Conservation (phyloP, 2,329 filamentous ascomycete genomes). For the Moelleriella libera region DNA sequence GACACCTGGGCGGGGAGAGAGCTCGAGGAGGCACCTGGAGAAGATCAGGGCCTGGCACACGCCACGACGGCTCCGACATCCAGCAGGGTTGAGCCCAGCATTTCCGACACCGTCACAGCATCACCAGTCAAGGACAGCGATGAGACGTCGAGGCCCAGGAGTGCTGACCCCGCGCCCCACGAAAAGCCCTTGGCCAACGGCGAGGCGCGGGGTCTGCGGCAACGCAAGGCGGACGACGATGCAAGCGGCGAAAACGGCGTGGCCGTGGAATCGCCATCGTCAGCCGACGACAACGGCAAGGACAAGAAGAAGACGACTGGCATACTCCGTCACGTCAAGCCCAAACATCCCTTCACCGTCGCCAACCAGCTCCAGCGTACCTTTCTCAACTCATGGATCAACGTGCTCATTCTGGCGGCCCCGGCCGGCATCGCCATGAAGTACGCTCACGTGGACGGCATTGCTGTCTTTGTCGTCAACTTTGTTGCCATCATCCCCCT, state of each 20-base stretch:
- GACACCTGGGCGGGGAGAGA: slow-evolving; percentile 20
- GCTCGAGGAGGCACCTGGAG: slow-evolving; percentile 15
- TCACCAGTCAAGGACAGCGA: slow-evolving; percentile 7
- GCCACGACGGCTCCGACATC: slow-evolving; percentile 17
- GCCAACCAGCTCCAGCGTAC: slow-evolving; percentile 59
- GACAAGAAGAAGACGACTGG: slow-evolving; percentile 12
- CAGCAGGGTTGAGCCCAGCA: slow-evolving; percentile 7
- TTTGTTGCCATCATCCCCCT: slow-evolving; percentile 88
- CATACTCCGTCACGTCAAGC: slow-evolving; percentile 30
- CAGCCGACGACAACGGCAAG: slow-evolving; percentile 8
- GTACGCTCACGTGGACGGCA: slow-evolving; percentile 42
- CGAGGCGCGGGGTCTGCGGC: slow-evolving; percentile 10
- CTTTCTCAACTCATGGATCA: slow-evolving; percentile 74
- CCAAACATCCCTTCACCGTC: slow-evolving; percentile 41
- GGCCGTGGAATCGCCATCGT: background rate
- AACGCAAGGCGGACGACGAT: slow-evolving; percentile 15
- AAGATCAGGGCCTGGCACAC: slow-evolving; percentile 19
- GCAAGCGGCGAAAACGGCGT: slow-evolving; percentile 4
- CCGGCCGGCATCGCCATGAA: slow-evolving; percentile 68
- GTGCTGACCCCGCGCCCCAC: background rate
- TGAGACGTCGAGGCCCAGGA: slow-evolving; percentile 7
- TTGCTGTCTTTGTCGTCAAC: slow-evolving; percentile 73
- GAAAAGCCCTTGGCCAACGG: background rate
- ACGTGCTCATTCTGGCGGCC: slow-evolving; percentile 63
- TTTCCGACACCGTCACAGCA: slow-evolving; percentile 11